Evolutionary conservation across 495 filamentous ascomycete genomes (phyloP), one percentile per base, ranked within the genome.

Genomic region (Lophium mytilinum): DNA sequence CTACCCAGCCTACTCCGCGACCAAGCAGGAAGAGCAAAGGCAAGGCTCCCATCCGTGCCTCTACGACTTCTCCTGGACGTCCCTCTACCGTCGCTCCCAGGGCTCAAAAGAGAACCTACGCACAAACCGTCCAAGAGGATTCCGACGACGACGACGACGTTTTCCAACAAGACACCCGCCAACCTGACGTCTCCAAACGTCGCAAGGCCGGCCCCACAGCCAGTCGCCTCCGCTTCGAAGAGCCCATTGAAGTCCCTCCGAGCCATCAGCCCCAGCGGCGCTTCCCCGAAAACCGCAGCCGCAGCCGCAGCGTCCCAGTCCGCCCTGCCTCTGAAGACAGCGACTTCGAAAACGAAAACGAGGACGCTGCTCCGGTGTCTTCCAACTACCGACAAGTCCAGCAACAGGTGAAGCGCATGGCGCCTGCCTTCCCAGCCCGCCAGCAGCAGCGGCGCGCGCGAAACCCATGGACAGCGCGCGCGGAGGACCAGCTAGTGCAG

Each of bases 401-500:
- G 8, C 41, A 45, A 15, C 41, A 19, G 41, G 41, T 14, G 9
- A 45, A 15, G 19, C 41, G 15, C 41, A 45, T 17, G 15, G 15
- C 15, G 15, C 41, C 15, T 8, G 41, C 41, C 24, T 30, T 30
- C 24, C 24, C 24, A 2, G 24, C 6, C 24, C 24, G 24, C 24
- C 24, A 30, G 6, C 49, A 36, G 37, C 57, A 51, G 37, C 42
- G 47, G 1, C 46, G 55, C 43, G 33, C 39, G 18, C 79, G 83
- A 33, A 69, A 61, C 17, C 66, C 73, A 0, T 81, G 79, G 79
- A 68, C 72, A 7, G 56, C 57, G 0, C 64, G 72, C 11, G 82
- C 84, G 57, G 74, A 73, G 4, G 55, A 69, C 21, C 65, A 65
- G 33, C 72, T 89, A 8, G 58, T 80, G 15, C 63, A 74, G n/a